Base-by-base conservation (phyloP, 805 yeast genomes). In the Henningerozyma blattae region DNA sequence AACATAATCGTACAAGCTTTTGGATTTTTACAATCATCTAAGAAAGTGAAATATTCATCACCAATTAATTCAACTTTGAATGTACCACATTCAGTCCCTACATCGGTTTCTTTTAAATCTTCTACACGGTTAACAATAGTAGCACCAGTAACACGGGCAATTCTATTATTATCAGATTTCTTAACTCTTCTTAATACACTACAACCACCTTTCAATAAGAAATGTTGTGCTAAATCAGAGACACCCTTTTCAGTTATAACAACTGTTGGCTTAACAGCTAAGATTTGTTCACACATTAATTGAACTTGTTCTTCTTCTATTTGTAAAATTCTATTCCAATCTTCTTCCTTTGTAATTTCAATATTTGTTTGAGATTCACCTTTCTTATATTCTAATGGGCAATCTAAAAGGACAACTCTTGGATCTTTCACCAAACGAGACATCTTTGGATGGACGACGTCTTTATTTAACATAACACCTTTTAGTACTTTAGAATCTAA, bases 391-490 rank as follows among this genome's bases (percentile, higher is more conserved):
- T 91, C 99, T 48, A 91, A 68, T 10, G 99, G 96, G 61, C 96
- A 87, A 62, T 91, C 99, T 47, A 91, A 69, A 45, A 91, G 68
- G 15, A 91, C 72, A 35, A 91, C 74, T 43, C 89, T 73, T 33
- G 99, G 99, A 51, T 85, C 82, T 56, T 79, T 82, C 46, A 91
- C 81, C 48, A 66, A 54, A 57, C 99, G 77, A 48, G 78, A 78
- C 99, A 91, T 91, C 60, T 87, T 86, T 42, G 99, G 98, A 61
- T 91, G 99, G n/a, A 93, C 86, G 37, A 91, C 93, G 55, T 91
- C 99, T 61, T 91, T 91, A 66, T 91, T 91, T 49, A 91, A 70
- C 62, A 91, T 65, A 34, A 89, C 80, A 43, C 99, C 99, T 51
- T 82, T 87, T 50, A 91, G 67, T 13, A 91, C 95, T 42, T 68